These are phyloP conservation scores for Casuarina equisetifolia DNA, from an alignment of 306 rosid species.

Conservation along the genomic window DNA sequence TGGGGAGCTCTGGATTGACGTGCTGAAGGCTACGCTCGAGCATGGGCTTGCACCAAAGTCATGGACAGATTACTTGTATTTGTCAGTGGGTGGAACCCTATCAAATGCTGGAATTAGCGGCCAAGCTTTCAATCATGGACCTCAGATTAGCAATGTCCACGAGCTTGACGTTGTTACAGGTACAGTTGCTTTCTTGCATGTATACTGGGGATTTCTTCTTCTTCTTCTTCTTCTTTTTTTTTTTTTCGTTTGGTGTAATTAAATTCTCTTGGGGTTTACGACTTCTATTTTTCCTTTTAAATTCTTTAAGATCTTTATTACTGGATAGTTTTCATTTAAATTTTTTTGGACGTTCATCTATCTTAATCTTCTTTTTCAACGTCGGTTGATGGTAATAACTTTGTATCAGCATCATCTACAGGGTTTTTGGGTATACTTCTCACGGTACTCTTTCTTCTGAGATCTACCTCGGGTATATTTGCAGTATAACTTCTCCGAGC, in stretches of 20 bases:
- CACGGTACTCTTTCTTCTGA: neutral
- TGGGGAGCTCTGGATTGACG: slow-evolving; percentile 84
- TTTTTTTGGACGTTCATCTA: neutral
- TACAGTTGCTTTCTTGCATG: slow-evolving; percentile 17
- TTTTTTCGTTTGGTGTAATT: neutral
- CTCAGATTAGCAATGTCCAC: slow-evolving; percentile 75
- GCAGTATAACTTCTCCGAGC: neutral
- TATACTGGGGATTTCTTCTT: neutral
- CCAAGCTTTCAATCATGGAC: slow-evolving; percentile 90
- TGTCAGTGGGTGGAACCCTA: slow-evolving; percentile 93
- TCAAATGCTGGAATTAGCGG: slow-evolving; percentile 96
- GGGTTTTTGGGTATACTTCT: neutral
- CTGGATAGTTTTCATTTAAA: no score
- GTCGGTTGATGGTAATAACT: neutral
- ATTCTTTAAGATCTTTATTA: no score
- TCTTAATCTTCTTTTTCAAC: neutral
- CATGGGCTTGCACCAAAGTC: slow-evolving; percentile 84
- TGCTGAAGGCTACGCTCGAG: slow-evolving; percentile 51
- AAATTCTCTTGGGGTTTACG: no score
- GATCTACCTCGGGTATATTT: neutral
- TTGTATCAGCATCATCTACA: neutral
- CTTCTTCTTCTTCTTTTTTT: neutral
- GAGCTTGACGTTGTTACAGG: slow-evolving; percentile 95
- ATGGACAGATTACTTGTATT: slow-evolving; percentile 92
- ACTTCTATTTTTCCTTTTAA: no score